Evolutionary conservation across 2,329 filamentous ascomycete genomes (phyloP).

Genomic region (Nannizziopsis barbatae): DNA sequence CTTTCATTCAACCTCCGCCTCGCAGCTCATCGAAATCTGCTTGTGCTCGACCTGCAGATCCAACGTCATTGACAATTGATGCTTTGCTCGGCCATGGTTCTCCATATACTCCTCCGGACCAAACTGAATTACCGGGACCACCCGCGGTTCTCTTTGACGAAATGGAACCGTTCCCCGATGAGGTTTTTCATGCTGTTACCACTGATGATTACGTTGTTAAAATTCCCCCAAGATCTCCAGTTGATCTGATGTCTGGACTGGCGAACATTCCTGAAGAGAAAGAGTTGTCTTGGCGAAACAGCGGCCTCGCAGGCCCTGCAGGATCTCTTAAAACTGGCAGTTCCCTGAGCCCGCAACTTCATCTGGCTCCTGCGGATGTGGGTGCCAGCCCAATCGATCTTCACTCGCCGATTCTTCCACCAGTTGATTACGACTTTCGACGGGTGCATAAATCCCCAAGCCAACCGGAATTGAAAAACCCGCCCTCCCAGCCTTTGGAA

Average conservation of each 20-base stretch:
- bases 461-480: background rate
- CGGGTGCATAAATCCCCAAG: background rate
- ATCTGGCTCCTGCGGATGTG: background rate
- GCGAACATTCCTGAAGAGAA: constrained; percentile 39
- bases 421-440: background rate
- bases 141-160: constrained; percentile 16
- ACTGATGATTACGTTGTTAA: constrained; percentile 34
- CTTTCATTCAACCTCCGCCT: constrained; percentile 32
- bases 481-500: constrained; percentile 28
- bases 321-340: constrained; percentile 9
- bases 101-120: constrained; percentile 24
- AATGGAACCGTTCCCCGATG: constrained; percentile 24
- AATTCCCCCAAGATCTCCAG: constrained; percentile 30
- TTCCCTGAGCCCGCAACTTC: constrained; percentile 11
- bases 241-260: constrained; percentile 32
- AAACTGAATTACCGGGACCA: constrained; percentile 19
- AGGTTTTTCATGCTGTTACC: constrained; percentile 31
- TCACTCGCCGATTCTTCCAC: constrained; percentile 10
- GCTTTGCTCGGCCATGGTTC: constrained; percentile 29
- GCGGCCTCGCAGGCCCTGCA: constrained; percentile 16
- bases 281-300: constrained; percentile 25
- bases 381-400: background rate
- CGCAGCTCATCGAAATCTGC: constrained; percentile 28
- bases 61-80: constrained; percentile 32
- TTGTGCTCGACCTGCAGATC: constrained; percentile 25